Evolutionary conservation across 768 basidiomycete species (phyloP).

Genomic region (Macrolepiota dolichaula): DNA sequence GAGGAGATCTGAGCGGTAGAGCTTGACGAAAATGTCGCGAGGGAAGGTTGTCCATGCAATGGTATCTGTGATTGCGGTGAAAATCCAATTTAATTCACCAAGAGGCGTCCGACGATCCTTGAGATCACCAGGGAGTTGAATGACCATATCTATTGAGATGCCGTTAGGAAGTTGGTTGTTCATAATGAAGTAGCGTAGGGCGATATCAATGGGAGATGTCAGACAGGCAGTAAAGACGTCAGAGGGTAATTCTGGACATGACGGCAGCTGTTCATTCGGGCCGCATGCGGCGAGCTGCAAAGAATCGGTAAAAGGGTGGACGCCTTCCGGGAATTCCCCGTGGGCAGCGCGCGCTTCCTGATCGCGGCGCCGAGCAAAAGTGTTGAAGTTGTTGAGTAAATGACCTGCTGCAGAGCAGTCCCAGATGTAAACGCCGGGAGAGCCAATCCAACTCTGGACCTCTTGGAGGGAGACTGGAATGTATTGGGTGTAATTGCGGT

Average conservation of each 20-base stretch:
- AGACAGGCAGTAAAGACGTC: conserved; percentile 97
- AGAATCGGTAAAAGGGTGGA: conserved; percentile 76
- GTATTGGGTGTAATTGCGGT: conserved; percentile 95
- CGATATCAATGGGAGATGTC: conserved; percentile 97
- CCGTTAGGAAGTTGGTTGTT: conserved; percentile 82
- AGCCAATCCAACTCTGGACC: conserved; percentile 89
- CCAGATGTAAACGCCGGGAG: conserved; percentile 97
- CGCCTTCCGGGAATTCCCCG: conserved; percentile 57
- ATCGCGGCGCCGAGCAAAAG: conserved; percentile 72
- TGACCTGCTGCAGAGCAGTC: conserved; percentile 98
- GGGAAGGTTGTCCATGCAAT: conserved; percentile 99
- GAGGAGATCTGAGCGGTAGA: conserved; percentile 93
- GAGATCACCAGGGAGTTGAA: conserved; percentile 93
- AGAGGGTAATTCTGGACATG: conserved; percentile 94
- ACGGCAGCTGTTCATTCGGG: conserved; percentile 87
- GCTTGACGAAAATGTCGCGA: conserved; percentile 85
- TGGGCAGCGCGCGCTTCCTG: conserved; percentile 56
- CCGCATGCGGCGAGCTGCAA: conserved; percentile 95
- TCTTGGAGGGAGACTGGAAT: conserved; percentile 95
- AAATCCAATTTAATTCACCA: conserved; percentile 99
- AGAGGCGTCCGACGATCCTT: conserved; percentile 95
- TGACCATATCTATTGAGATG: conserved; percentile 84
- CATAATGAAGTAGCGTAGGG: conserved; percentile 90
- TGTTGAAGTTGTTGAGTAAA: conserved; percentile 85
- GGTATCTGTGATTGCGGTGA: conserved; percentile 97